Evolutionary conservation across 805 yeast genomes (phyloP).

Genomic region (Pichia manshurica): DNA sequence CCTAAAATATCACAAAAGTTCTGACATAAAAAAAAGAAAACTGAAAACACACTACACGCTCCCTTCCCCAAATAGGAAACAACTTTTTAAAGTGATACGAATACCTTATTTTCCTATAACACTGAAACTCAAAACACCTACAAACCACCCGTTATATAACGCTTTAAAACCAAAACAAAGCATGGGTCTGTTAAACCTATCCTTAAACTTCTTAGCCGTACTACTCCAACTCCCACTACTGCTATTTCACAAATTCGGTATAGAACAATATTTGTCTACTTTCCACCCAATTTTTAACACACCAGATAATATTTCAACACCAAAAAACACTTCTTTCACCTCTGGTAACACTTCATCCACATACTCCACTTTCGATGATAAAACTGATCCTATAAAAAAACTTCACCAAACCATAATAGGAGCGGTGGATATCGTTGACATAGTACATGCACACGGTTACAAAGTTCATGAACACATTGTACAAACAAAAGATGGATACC

Average conservation of each 20-base stretch:
- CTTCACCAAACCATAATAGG: constrained; percentile 18
- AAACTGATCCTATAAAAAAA: background rate
- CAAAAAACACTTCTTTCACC: background rate
- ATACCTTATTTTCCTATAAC: no score
- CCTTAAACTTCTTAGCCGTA: constrained; percentile 11
- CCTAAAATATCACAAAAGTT: no score
- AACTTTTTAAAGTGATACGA: no score
- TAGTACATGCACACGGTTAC: constrained; percentile 46
- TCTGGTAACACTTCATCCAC: no score
- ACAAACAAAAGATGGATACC: constrained; percentile 68
- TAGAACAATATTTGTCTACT: constrained; percentile 17
- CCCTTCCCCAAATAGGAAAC: no score
- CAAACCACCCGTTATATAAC: no score
- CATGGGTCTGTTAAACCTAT: no score
- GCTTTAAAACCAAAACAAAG: no score
- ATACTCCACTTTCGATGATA: no score
- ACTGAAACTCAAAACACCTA: no score
- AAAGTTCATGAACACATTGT: constrained; percentile 73
- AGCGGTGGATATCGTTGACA: constrained; percentile 30
- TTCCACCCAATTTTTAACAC: constrained; percentile 16
- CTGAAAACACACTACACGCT: no score
- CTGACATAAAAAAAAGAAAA: no score
- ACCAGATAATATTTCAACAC: constrained; percentile 21
- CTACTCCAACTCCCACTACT: constrained; percentile 21
- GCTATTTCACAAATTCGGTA: constrained; percentile 18